Conservation (phyloP, 2,329 filamentous ascomycete species). For the Orbilia javanica region DNA sequence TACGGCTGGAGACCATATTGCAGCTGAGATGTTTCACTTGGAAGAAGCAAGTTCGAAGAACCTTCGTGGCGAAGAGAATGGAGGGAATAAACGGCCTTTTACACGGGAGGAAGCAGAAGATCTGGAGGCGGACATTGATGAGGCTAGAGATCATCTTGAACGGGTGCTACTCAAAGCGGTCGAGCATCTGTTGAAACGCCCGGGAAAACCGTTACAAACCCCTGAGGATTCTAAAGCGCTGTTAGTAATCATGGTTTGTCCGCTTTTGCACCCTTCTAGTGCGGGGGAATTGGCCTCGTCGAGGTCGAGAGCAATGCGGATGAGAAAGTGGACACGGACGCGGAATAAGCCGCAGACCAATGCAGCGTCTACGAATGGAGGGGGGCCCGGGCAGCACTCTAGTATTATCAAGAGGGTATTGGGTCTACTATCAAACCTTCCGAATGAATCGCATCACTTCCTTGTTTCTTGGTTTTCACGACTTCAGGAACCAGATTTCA, state of each 20-base stretch:
- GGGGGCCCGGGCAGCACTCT: constrained; percentile 77
- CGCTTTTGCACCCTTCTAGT: constrained; percentile 73
- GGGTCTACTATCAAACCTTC: constrained; percentile 81
- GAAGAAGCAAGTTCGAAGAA: constrained; percentile 24
- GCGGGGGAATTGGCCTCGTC: constrained; percentile 42
- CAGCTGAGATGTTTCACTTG: constrained; percentile 41
- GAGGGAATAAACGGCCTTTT: constrained; percentile 67
- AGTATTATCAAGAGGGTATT: constrained; percentile 87
- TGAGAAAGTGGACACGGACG: constrained; percentile 38
- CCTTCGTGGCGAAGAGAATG: constrained; percentile 74
- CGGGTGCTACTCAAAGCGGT: constrained; percentile 80
- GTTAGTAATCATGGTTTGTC: constrained; percentile 82
- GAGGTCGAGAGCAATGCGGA: constrained; percentile 21
- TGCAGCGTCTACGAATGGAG: constrained; percentile 62
- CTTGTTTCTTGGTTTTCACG: constrained; percentile 83
- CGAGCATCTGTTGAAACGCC: constrained; percentile 83
- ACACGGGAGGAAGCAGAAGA: constrained; percentile 50
- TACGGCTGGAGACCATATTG: constrained; percentile 69
- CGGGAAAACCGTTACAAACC: constrained; percentile 76
- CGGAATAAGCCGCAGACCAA: constrained; percentile 62
- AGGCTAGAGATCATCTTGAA: constrained; percentile 78
- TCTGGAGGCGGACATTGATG: constrained; percentile 67
- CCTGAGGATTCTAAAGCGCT: constrained; percentile 81
- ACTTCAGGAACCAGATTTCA: constrained; percentile 76
- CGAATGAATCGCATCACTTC: constrained; percentile 80